These are phyloP conservation scores for Diospyros lotus DNA, from an alignment of 148 eudicot species.

Conservation along the genomic window DNA sequence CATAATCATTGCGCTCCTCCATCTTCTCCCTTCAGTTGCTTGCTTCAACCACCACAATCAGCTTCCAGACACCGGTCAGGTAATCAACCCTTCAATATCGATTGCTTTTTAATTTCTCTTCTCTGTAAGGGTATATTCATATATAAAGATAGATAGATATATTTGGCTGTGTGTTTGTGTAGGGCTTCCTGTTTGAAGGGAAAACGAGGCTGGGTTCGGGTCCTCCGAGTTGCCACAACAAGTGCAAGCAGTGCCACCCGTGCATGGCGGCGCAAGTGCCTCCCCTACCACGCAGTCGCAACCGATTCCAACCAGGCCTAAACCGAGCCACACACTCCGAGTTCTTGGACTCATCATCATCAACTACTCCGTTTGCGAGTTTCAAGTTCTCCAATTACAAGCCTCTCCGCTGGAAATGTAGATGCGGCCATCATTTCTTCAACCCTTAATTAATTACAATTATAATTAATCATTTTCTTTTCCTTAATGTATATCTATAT, in stretches of 20 bases:
- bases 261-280: slow-evolving; percentile 86
- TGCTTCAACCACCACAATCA: slow-evolving; percentile 22
- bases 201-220: slow-evolving; percentile 82
- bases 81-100: slow-evolving; percentile 9
- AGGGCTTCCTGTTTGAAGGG: slow-evolving; percentile 55
- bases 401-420: slow-evolving; percentile 91
- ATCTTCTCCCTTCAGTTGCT: slow-evolving; percentile 33
- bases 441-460: slow-evolving; percentile 39
- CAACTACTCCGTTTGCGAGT: slow-evolving; percentile 21
- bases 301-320: slow-evolving; percentile 23
- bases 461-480: too few relatives aligned
- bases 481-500: too few relatives aligned
- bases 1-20: slow-evolving; percentile 18
- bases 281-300: slow-evolving; percentile 49
- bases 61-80: slow-evolving; percentile 35
- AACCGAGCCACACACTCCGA: slow-evolving; percentile 3
- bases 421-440: slow-evolving; percentile 56
- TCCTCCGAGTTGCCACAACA: slow-evolving; percentile 95
- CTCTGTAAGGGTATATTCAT: too few relatives aligned
- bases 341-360: slow-evolving; percentile 17
- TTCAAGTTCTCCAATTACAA: slow-evolving; percentile 80
- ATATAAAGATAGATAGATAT: too few relatives aligned
- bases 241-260: slow-evolving; percentile 93
- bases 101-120: background rate
- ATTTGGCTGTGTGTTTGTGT: background rate